Base-by-base conservation (phyloP, 768 basidiomycete genomes). In the Sporobolomyces roseus region DNA sequence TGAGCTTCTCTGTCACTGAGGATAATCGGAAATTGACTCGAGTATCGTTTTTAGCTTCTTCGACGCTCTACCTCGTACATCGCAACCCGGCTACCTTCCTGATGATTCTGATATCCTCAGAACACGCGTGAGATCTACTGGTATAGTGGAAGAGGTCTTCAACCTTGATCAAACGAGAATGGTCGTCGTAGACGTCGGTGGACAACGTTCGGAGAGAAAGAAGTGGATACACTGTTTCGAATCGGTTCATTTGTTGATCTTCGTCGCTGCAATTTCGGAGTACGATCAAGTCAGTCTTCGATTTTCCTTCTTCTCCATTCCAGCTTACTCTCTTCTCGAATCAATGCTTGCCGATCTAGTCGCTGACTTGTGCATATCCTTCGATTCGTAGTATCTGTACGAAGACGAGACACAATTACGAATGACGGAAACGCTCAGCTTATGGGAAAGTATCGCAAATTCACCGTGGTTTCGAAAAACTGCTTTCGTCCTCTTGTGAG, bases 81-180 rank as follows among this genome's bases (percentile, higher is more conserved):
- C 56, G 7, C 3, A 45, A 12, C n/a, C 41, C 6, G 41, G 82
- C 35, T 97, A 93, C 80, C 80, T 92, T 69, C 94, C 94, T 17
- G 88, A 89, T 0, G 93, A 97, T 78, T 91, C 94, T 56, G 96
- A 99, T 75, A 96, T 99, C 75, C 82, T 97, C 17, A 84, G 93
- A 48, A 88, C 87, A 60, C 84, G 94, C 74, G 93, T 98, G 33
- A 96, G 96, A 81, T 94, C 92, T 0, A 97, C 93, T 0, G 94
- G 94, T 66, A 97, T 99, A 77, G 93, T 91, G 1, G 94, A 98
- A 81, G 96, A 93, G 29, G 89, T 86, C 53, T 97, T 97, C 84
- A 87, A 87, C 78, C 89, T 97, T 50, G 93, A 91, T 63, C 79
- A 71, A 41, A n/a, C 43, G 7, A 53, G 30, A 49, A 23, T 70